Percentiles rank a stretch among this genome's conserved stretches.
These are phyloP conservation scores for Apiospora rasikravindrae DNA, from an alignment of 2,329 filamentous ascomycete genomes.

Conservation along the genomic window DNA sequence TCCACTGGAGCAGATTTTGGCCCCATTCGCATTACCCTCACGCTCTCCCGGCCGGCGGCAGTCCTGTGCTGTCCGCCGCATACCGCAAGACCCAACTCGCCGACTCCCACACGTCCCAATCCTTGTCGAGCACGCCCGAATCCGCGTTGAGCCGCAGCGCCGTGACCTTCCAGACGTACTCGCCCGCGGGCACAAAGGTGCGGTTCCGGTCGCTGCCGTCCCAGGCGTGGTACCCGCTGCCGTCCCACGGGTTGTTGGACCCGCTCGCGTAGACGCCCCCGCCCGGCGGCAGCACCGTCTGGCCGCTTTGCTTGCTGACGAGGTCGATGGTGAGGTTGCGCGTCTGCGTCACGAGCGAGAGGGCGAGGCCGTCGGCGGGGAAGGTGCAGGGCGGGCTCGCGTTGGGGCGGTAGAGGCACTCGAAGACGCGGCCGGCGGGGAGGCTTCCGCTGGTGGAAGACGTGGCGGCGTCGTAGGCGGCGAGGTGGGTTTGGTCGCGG, in stretches of 20 bases:
- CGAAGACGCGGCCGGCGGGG: not conserved
- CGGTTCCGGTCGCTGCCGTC: not conserved
- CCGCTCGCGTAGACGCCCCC: not conserved
- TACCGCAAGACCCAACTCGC: conserved; percentile 1
- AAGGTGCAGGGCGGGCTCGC: conserved; percentile 2
- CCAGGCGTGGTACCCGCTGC: not conserved
- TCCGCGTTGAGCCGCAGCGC: conserved; percentile 3
- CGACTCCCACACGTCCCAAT: conserved; percentile 17
- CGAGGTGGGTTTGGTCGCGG: not conserved
- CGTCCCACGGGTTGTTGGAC: not conserved
- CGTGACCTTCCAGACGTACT: not conserved
- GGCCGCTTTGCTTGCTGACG: not conserved
- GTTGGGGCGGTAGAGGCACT: not conserved
- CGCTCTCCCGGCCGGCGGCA: not conserved
- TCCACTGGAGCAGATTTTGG: no score
- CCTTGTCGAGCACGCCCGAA: not conserved
- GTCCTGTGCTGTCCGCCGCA: conserved; percentile 5
- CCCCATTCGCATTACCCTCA: not conserved
- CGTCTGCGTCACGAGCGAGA: conserved; percentile 14
- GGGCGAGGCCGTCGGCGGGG: not conserved
- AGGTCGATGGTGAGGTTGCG: conserved; percentile 10
- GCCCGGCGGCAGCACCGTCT: not conserved
- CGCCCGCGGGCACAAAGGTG: not conserved
- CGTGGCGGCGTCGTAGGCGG: not conserved
- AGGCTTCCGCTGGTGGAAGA: no score